Evolutionary conservation across 148 eudicot species (phyloP).

Genomic region (Rhododendron ferrugineum): DNA sequence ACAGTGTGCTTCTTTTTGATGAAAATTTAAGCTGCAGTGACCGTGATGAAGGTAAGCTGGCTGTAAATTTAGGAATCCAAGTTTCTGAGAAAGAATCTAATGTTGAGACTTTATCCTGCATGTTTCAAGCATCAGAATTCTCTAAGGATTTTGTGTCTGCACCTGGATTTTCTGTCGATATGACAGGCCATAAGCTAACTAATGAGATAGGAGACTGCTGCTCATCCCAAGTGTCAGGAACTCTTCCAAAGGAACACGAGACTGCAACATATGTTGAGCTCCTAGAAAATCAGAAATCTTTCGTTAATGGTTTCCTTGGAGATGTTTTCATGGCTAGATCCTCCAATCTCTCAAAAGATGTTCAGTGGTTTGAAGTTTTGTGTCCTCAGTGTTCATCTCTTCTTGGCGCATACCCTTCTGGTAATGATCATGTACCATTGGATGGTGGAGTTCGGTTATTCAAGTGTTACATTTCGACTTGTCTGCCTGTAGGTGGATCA

Average conservation of each 20-base stretch:
- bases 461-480: slow-evolving; percentile 70
- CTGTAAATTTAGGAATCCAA: slow-evolving; percentile 8
- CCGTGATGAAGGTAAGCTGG: slow-evolving; percentile 6
- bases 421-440: slow-evolving; percentile 38
- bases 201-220: slow-evolving; percentile 31
- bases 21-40: slow-evolving; percentile 8
- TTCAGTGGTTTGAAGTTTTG: slow-evolving; percentile 54
- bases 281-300: slow-evolving; percentile 55
- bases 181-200: background rate
- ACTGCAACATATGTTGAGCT: slow-evolving; percentile 29
- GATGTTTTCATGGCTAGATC: slow-evolving; percentile 60
- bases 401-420: slow-evolving; percentile 77
- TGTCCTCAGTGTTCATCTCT: slow-evolving; percentile 74
- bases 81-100: slow-evolving; percentile 3
- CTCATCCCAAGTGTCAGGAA: slow-evolving; percentile 22
- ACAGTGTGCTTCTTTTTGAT: slow-evolving; percentile 2
- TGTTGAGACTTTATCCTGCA: slow-evolving; percentile 13
- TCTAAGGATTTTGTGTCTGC: slow-evolving; percentile 22
- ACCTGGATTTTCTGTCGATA: slow-evolving; percentile 18
- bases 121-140: slow-evolving; percentile 10
- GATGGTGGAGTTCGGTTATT: slow-evolving; percentile 84
- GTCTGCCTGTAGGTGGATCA: slow-evolving; percentile 39
- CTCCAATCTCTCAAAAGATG: slow-evolving; percentile 69
- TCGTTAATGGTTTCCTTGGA: slow-evolving; percentile 86
- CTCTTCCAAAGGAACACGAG: slow-evolving; percentile 27